Evolutionary conservation across 2,329 filamentous ascomycete species (phyloP), one percentile per base, ranked within the genome.

Genomic region (Fusarium duplospermum): DNA sequence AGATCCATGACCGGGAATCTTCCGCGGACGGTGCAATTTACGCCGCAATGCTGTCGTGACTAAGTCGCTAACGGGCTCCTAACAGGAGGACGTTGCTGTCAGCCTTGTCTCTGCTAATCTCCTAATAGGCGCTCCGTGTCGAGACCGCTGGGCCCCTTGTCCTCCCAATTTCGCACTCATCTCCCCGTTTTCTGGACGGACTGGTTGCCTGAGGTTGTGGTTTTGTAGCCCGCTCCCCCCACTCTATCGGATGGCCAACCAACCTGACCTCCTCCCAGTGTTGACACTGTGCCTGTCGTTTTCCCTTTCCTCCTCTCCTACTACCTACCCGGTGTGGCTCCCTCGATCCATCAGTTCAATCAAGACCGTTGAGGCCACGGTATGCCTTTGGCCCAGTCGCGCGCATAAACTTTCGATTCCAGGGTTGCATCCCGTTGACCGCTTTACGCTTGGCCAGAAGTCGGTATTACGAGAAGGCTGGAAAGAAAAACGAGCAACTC

Each of bases 151-250:
- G 62, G 20, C 14, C 71, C 71, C 60, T 22, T 70, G 50, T 61
- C 59, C 35, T 61, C 14, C 16, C 64, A 73, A 64, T 73, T 31
- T 70, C 60, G n/a, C 11, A 58, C 40, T 67, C 45, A 61, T 67
- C 64, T 73, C 50, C 70, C 63, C 64, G 40, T 40, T 52, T 27
- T 67, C 58, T 60, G 40, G 47, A 61, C 27, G 56, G 47, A 27
- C 27, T 62, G 45, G 57, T 20, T 35, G 64, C 57, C 52, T 58
- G 29, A 57, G 20, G 52, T 47, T 58, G n/a, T 33, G 18, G 45
- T 35, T 11, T 35, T 13, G 22, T 38, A 18, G 38, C 40, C 33
- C 29, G 31, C 42, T 33, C 52, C 31, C 57, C 24, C 54, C 54
- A 58, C 31, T 61, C 38, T 35, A n/a, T 50, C n/a, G 38, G 27